Evolutionary conservation across 192 early-diverging fungal species (phyloP), one percentile per base, ranked within the genome.

Genomic region (Podila epigama): DNA sequence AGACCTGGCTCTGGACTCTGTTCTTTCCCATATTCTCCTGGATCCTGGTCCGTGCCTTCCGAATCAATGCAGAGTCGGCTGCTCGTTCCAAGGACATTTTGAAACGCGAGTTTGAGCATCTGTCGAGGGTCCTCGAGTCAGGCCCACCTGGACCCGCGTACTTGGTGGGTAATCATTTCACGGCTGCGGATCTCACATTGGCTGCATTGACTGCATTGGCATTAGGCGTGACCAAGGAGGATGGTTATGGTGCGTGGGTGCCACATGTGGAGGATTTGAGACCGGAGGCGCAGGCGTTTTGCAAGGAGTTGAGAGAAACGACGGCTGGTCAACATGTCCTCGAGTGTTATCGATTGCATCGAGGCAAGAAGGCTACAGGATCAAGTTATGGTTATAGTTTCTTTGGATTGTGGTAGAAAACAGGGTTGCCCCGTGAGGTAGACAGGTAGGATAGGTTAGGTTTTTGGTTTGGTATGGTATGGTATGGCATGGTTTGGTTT

Each of bases 241-340:
- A 77, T 27, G 73, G 73, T 5, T 68, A 59, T 60, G 73, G 73
- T 0, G 73, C 73, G 5, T 68, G 60, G 60, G 22, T 77, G 7
- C 73, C 73, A 0, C 13, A 25, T 6, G 16, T 42, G 36, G 34
- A 8, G 3, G 5, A 13, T 12, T 31, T 59, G 28, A 29, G 55
- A 40, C 66, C 65, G 0, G 73, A 77, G 40, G 73, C 50, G 1
- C 54, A 42, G 25, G 48, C 33, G 42, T 68, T 68, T 34, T 42
- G 42, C 56, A 34, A 68, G 31, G 73, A 77, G 37, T 50, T 77
- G 61, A 35, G 66, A 28, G 22, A 58, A 22, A 68, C 66, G 16
- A 68, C 66, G 44, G 73, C 73, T 25, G 73, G 73, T 11, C 54
- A 77, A 50, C 73, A 77, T 44, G 51, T 77, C 33, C 1, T 77